Conservation (phyloP, 805 yeast genomes). For the Lipomyces starkeyi region DNA sequence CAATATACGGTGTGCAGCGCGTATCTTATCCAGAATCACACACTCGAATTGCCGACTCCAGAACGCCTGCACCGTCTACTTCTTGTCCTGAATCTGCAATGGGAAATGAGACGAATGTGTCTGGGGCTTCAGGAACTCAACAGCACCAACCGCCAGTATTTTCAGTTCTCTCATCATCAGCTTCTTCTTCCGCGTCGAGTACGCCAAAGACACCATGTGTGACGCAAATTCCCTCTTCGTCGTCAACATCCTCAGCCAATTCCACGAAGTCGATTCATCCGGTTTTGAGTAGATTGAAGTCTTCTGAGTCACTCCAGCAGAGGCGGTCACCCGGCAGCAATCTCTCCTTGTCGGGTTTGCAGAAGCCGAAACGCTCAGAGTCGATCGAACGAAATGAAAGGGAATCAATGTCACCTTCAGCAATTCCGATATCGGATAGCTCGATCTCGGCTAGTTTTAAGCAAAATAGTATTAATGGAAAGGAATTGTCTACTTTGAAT, state of each 20-base stretch:
- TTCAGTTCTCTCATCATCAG: background rate
- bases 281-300: background rate
- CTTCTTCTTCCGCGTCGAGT: background rate
- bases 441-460: background rate
- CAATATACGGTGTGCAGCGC: background rate
- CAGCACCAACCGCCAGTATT: background rate
- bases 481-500: background rate
- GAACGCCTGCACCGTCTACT: background rate
- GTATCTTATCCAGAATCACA: background rate
- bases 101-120: background rate
- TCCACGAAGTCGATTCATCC: constrained; percentile 1
- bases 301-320: constrained; percentile 3
- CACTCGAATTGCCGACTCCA: background rate
- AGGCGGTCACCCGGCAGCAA: background rate
- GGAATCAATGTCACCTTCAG: background rate
- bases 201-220: background rate
- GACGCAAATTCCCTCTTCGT: background rate
- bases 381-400: background rate
- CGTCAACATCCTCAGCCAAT: background rate
- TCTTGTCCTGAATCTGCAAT: background rate
- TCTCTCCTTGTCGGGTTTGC: constrained; percentile 3
- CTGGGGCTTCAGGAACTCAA: background rate
- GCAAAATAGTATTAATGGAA: background rate
- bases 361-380: background rate
- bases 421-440: background rate